Percentiles rank a stretch among this genome's conserved stretches.
These are phyloP conservation scores for Colletotrichum sp. DNA, from an alignment of 2,329 filamentous ascomycete genomes.

Conservation along the genomic window DNA sequence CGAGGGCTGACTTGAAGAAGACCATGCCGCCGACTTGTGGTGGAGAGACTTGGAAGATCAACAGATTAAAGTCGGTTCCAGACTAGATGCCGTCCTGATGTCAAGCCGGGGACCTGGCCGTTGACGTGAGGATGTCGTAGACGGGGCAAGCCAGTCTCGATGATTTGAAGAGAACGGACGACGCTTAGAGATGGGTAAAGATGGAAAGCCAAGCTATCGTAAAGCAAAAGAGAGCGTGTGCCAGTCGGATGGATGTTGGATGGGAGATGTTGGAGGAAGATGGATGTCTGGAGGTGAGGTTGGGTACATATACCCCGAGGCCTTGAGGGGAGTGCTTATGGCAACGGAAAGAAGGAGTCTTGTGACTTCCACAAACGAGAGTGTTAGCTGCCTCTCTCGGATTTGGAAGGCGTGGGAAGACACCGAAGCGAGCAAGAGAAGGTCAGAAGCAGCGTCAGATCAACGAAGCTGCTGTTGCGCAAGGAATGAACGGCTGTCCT, in stretches of 20 bases:
- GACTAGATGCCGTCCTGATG: not conserved
- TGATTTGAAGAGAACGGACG: not conserved
- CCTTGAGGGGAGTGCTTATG: not conserved
- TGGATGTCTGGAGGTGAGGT: not conserved
- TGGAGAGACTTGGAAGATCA: not conserved
- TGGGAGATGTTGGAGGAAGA: not conserved
- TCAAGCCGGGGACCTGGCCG: not conserved
- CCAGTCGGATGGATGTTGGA: not conserved
- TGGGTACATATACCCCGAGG: not conserved
- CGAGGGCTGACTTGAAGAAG: not conserved
- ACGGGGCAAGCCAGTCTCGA: not conserved
- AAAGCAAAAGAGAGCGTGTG: not conserved
- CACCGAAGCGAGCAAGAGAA: not conserved
- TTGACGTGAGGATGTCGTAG: not conserved
- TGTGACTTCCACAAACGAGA: not conserved
- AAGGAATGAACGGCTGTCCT: not conserved
- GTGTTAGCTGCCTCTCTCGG: not conserved
- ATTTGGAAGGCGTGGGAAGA: not conserved
- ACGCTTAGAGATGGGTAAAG: not conserved
- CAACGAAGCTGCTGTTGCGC: not conserved
- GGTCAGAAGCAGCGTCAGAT: not conserved
- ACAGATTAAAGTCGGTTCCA: too few species aligned
- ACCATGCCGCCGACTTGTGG: not conserved
- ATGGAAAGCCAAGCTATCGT: not conserved
- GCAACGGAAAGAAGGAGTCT: not conserved